phyloP scores from a whole-genome alignment of 352 stramenopile species.

The Pythium vanterpoolii region DNA sequence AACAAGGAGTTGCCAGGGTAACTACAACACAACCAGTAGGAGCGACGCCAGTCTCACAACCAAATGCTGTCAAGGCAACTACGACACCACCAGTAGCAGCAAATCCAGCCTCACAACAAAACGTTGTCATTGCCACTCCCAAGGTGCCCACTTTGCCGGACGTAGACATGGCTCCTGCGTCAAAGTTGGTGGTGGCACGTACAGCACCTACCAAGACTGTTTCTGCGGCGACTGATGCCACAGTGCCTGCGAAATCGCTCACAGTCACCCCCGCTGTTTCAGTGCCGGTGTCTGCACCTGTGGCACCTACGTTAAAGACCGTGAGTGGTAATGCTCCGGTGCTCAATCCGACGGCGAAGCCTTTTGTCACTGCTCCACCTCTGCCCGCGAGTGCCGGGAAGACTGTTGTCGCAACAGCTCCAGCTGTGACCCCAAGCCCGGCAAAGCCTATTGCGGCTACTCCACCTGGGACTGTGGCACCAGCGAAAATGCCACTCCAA shows the following conservation, averaged over 20 bases:
- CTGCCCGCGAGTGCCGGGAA: not conserved
- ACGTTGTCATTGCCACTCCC: not conserved
- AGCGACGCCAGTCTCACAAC: not conserved
- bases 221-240: not conserved
- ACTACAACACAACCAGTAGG: not conserved
- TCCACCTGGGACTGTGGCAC: too few species aligned
- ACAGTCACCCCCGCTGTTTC: not conserved
- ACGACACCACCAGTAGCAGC: not conserved
- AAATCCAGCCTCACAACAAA: not conserved
- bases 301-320: constrained; percentile 12
- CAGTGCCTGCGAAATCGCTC: constrained; percentile 2
- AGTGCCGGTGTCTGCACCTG: not conserved
- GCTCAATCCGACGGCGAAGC: constrained; percentile 12
- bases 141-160: not conserved
- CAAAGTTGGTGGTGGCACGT: not conserved
- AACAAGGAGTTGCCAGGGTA: not conserved
- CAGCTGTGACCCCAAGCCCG: constrained; percentile 13
- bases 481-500: too few species aligned
- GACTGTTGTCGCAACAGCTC: constrained; percentile 1
- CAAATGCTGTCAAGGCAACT: too few species aligned
- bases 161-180: not conserved
- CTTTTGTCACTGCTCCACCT: not conserved
- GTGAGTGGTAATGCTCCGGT: not conserved
- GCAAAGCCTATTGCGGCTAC: too few species aligned
- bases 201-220: not conserved